Base-by-base conservation (phyloP, 192 early-diverging fungal species). In the Gaertneriomyces semiglobifer region DNA sequence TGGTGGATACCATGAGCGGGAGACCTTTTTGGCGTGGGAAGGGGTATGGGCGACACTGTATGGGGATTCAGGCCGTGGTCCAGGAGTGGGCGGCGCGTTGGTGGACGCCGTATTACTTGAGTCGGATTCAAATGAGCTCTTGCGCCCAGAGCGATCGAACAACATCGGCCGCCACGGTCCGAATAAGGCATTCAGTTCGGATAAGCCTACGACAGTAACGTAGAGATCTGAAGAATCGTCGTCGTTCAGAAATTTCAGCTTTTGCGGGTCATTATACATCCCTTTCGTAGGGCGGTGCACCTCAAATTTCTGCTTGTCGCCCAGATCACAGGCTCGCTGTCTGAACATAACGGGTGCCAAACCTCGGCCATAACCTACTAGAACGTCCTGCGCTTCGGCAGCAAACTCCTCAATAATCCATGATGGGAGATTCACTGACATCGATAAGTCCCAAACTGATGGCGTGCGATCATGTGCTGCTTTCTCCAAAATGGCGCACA, bases 331-430 rank as follows among this genome's bases (percentile, higher is more conserved):
- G 8, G n/a, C 11, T 38, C 33, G 12, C 41, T 50, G 43, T 38
- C 50, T 51, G 39, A 63, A 52, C 20, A 67, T 38, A 6, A 77
- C 44, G 12, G 76, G 76, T 47, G 58, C 50, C 6, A 66, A 60
- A 5, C 53, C 10, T 14, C 60, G 16, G 38, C 59, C 52, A 5
- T 46, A 68, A 39, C 71, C 74, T 9, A 40, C 63, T 6, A 78
- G 50, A 25, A 76, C 39, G 40, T 78, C 71, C 20, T 62, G 52
- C 8, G 72, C 47, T 45, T 80, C 79, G 8, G 48, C 50, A 20
- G 67, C 73, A 46, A 80, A 70, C 41, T 69, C 70, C 43, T 80
- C 79, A 33, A 77, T 69, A 4, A 73, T 70, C 62, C 63, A 64
- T 9, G 47, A 10, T 10, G 66, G 63, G 1, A 80, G 52, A 10